phyloP scores from a whole-genome alignment of 2,329 filamentous ascomycete genomes.

The Sordariomycetes sp. region DNA sequence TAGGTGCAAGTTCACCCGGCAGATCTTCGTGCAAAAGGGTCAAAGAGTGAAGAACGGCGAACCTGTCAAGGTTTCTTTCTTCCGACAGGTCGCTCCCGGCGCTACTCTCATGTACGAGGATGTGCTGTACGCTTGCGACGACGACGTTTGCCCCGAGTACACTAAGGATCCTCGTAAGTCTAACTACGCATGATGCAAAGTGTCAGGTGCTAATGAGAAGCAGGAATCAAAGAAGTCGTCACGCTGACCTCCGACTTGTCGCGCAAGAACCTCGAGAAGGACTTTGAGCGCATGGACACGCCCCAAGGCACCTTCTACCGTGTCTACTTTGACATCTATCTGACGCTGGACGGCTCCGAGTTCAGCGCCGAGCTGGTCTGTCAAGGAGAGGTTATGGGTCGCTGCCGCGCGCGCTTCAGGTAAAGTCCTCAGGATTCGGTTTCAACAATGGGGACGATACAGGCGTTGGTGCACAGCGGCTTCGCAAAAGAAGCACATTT shows the following conservation, averaged over 20 bases:
- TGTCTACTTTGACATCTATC: slow-evolving; percentile 70
- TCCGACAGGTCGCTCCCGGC: slow-evolving; percentile 93
- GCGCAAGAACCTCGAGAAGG: slow-evolving; percentile 96
- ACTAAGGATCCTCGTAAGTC: slow-evolving; percentile 97
- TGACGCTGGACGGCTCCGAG: slow-evolving; percentile 93
- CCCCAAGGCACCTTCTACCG: slow-evolving; percentile 95
- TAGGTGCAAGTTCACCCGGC: slow-evolving; percentile 94
- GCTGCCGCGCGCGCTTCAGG: slow-evolving; percentile 84
- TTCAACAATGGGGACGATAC: not conserved
- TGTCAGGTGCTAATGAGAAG: slow-evolving; percentile 18
- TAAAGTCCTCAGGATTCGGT: slow-evolving; percentile 19
- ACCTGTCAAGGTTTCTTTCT: slow-evolving; percentile 97
- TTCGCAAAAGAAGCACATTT: not conserved
- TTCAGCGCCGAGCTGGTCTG: slow-evolving; percentile 99
- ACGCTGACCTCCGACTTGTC: slow-evolving; percentile 95
- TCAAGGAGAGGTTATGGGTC: slow-evolving; percentile 97
- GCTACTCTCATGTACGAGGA: slow-evolving; percentile 99
- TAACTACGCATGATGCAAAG: not conserved
- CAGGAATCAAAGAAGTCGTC: slow-evolving; percentile 98
- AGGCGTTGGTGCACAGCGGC: not conserved
- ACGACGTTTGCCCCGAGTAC: slow-evolving; percentile 96
- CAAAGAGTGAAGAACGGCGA: slow-evolving; percentile 99
- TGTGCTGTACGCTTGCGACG: slow-evolving; percentile 93
- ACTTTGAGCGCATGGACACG: slow-evolving; percentile 98
- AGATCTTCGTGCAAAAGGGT: slow-evolving; percentile 98